A percentile compares a stretch with the other conserved stretches of the same genome.
Evolutionary conservation across 768 basidiomycete genomes (phyloP).

Genomic region (Phaeolepiota aurea): DNA sequence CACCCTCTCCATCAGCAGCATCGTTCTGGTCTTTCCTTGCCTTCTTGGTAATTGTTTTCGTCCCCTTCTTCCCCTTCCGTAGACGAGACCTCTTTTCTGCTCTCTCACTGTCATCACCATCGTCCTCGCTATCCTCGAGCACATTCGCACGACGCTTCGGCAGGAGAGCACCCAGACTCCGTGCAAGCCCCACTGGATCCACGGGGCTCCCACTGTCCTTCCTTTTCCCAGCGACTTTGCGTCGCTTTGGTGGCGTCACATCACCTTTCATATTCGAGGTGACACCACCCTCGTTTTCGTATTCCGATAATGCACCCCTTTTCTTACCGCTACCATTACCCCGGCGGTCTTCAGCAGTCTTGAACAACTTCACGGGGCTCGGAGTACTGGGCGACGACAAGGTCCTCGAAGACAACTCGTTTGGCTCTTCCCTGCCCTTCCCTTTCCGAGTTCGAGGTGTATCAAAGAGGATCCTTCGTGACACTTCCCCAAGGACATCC

Average conservation of each 20-base stretch:
- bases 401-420: neutral
- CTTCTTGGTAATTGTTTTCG: neutral
- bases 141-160: neutral
- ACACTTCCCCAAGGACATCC: neutral
- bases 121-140: neutral
- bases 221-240: neutral
- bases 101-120: neutral
- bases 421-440: neutral
- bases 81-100: neutral
- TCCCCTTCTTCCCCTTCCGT: constrained; percentile 1
- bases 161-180: neutral
- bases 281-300: neutral
- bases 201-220: neutral
- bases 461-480: neutral
- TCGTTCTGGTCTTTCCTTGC: neutral
- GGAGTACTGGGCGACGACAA: neutral
- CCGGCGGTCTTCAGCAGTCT: neutral
- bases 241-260: neutral
- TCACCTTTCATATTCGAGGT: neutral
- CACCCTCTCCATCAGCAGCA: neutral
- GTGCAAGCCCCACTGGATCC: constrained; percentile 1
- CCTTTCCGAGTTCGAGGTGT: neutral
- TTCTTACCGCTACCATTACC: neutral
- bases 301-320: neutral
- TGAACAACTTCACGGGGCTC: neutral